phyloP scores from a whole-genome alignment of 495 filamentous ascomycete genomes.

The Aspergillus sclerotioniger region DNA sequence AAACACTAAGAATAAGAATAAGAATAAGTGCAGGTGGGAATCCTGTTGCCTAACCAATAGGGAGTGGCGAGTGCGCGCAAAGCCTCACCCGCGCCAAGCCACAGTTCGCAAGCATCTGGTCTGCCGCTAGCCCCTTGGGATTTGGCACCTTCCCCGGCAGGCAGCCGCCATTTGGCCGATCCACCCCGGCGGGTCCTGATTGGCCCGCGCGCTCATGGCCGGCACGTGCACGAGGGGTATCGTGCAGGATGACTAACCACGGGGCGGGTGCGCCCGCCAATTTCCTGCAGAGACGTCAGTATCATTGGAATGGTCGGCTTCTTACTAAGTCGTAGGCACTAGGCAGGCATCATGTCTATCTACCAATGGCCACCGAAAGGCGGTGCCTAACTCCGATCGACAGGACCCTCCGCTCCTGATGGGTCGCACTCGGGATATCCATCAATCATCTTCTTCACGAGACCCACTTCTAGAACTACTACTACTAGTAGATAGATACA shows the following conservation, averaged over 20 bases:
- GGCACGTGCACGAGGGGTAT: slow-evolving; percentile 12
- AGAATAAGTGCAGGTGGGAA: slow-evolving; percentile 30
- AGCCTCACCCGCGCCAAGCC: slow-evolving; percentile 28
- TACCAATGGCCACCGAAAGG: not conserved
- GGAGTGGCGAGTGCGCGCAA: slow-evolving; percentile 28
- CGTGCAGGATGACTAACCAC: not conserved
- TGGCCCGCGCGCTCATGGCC: not conserved
- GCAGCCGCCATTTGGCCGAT: slow-evolving; percentile 31
- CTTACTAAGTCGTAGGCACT: not conserved
- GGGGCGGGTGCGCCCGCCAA: not conserved
- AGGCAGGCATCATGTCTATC: not conserved
- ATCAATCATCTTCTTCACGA: too few relatives aligned
- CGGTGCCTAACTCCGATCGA: not conserved
- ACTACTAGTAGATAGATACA: too few relatives aligned
- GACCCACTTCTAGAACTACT: too few relatives aligned
- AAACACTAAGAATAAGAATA: slow-evolving; percentile 28
- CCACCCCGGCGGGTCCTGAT: not conserved
- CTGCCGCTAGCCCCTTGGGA: not conserved
- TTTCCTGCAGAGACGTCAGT: not conserved
- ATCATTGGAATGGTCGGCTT: not conserved
- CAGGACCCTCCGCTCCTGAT: too few relatives aligned
- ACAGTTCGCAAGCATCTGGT: slow-evolving; percentile 1
- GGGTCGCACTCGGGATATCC: too few relatives aligned
- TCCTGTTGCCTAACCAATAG: slow-evolving; percentile 53
- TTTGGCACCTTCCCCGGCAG: slow-evolving; percentile 24